Base-by-base conservation (phyloP, 768 basidiomycete genomes). In the Gloeopeniophorella convolvens region DNA sequence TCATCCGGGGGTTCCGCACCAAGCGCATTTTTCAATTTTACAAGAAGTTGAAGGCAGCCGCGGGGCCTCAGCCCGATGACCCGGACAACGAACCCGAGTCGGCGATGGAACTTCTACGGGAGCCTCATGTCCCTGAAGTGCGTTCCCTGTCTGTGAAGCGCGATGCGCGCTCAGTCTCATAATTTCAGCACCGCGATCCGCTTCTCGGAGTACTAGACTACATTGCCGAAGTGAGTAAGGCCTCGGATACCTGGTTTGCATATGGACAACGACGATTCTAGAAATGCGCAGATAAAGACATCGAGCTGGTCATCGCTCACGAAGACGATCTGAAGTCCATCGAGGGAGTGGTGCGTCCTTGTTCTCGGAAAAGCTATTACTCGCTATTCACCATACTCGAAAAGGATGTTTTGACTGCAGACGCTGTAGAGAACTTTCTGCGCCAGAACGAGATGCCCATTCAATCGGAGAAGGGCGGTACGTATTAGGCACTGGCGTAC, bases 301-400 rank as follows among this genome's bases (percentile, higher is more conserved):
- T n/a, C n/a, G n/a, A 58, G 4, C 5, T 58, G n/a, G 57, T 54
- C 12, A 44, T 56, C 31, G 54, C 49, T 6, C 57, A 58, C 23
- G 54, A 58, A 28, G 32, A 56, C 15, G 57, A 58, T 16, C 26
- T 58, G 5, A 12, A 24, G 18, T 13, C 32, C 35, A 37, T 54
- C 20, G 52, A 48, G 39, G 52, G 46, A 31, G 36, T 54, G 46
- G 52, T 54, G 31, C 16, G 52, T 36, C 27, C 18, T 5, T 2
- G 0, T 13, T 37, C 20, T 36, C 43, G 23, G 45, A n/a, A 13
- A 26, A 27, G 23, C 28, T 39, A 26, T 9, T 7, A 15, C 23
- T 1, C 23, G 26, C 37, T 15, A 54, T 8, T 16, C n/a, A 16
- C 1, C 18, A 4, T n/a, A 30, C 12, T n/a, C n/a, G n/a, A 13